Evolutionary conservation across 352 stramenopile genomes (phyloP), one percentile per base, ranked within the genome.

Genomic region (Phytophthora tentaculata): DNA sequence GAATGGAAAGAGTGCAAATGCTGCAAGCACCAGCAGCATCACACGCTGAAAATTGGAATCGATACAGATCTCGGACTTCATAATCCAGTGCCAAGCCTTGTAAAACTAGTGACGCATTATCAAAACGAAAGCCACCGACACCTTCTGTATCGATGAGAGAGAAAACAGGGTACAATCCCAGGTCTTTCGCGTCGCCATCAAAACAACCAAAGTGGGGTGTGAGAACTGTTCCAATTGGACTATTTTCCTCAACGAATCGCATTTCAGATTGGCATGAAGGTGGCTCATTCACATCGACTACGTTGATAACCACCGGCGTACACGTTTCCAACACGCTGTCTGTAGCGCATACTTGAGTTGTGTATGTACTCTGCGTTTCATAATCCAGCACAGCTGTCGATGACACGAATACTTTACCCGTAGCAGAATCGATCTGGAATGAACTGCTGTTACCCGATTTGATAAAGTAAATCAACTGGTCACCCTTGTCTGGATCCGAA

Each of bases 231-330:
- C 69, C 69, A 19, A 23, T 24, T 10, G 13, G 14, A 49, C 63
- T 76, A 43, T 76, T 76, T 49, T 76, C 69, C 8, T 49, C 19
- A 22, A 69, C 20, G 56, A 29, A 66, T 51, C 69, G 56, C 17
- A 32, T 23, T 65, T 76, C 50, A 4, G 53, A 32, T 12, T 54
- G 58, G 17, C 69, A 76, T 1, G 22, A 32, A 7, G 69, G 69
- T 3, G 69, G 56, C 23, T 76, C 69, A 16, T 76, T 76, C 17
- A 69, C 20, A 47, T 76, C 63, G 3, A 69, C 0, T 19, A 76
- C 22, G 10, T 58, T 28, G 2, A 73, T 66, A 24, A 26, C 13
- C 4, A 63, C 58, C 16, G 16, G 16, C 20, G 29, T 43, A 26
- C 57, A 69, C 0, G 32, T 47, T 60, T 65, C 53, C 13, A 69